Base-by-base conservation (phyloP, 23 red algal genomes). In the Gracilariopsis chorda region DNA sequence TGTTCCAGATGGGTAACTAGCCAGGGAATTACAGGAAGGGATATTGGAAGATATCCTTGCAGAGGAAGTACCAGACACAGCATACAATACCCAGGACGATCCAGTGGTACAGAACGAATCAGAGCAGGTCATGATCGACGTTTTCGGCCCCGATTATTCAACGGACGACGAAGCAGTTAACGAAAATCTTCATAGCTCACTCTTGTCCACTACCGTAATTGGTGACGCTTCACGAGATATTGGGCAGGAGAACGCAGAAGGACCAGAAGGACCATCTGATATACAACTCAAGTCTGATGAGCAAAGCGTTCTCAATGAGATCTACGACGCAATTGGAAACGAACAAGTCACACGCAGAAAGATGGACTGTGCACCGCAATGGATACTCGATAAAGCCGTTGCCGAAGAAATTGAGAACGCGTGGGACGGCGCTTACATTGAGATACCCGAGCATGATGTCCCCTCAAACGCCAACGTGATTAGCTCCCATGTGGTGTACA, bases 341-440 rank as follows among this genome's bases (percentile, higher is more conserved):
- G 76, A 0, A 34, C 19, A 56, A 80, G 76, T 20, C 23, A 80
- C 12, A 27, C 48, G 76, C 12, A 80, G 28, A 25, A 80, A 80
- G 55, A 80, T 55, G 37, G 36, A 45, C 39, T 80, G 37, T 80
- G 75, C 75, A 49, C 75, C 75, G 39, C 43, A 16, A 47, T 77
- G 71, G 71, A 16, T 77, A 33, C 19, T 77, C 24, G 49, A 53
- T 28, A 80, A 80, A 47, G 75, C 75, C 28, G 42, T 29, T 16
- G 46, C 34, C 10, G 34, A 52, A 39, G 7, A 80, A 42, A 5
- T 55, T 35, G 9, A 57, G 24, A 49, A 23, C 8, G 45, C 34
- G 21, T 57, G 41, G 75, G 46, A 20, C 4, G 35, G 55, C 36
- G 49, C 34, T 12, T 49, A 77, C 14, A 39, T 47, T 27, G 71